A percentile compares a stretch with the other conserved stretches of the same genome.
phyloP scores from a whole-genome alignment of 768 basidiomycete species.

The Termitomyces bulborhizus region DNA sequence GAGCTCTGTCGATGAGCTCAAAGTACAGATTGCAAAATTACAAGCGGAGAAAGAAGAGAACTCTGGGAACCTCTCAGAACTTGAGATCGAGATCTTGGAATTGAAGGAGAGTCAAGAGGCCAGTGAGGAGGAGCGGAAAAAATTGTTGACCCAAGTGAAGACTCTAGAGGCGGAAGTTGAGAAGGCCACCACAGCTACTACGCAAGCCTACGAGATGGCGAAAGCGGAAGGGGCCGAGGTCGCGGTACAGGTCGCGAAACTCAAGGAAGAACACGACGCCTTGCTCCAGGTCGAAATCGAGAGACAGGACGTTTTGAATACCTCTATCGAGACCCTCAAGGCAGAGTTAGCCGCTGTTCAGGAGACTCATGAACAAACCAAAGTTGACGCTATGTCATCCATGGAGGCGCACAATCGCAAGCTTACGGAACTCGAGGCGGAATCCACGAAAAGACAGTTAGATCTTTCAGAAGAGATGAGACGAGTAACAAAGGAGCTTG shows the following conservation, averaged over 20 bases:
- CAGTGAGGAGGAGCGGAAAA: conserved; percentile 52
- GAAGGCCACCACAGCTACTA: conserved; percentile 39
- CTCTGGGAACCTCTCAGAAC: conserved; percentile 65
- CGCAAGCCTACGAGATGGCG: conserved; percentile 41
- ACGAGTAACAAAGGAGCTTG: conserved; percentile 52
- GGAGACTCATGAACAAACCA: conserved; percentile 42
- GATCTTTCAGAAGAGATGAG: conserved; percentile 51
- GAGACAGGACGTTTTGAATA: conserved; percentile 36
- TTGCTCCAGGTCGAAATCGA: conserved; percentile 39
- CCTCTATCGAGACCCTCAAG: conserved; percentile 40
- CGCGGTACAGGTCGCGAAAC: conserved; percentile 30
- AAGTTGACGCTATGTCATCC: conserved; percentile 35
- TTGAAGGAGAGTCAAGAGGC: conserved; percentile 64
- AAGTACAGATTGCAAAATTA: conserved; percentile 23
- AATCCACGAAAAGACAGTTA: conserved; percentile 40
- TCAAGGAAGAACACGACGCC: conserved; percentile 36
- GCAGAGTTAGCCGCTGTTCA: conserved; percentile 38
- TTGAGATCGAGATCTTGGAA: conserved; percentile 79
- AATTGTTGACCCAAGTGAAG: conserved; percentile 39
- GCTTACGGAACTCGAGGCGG: conserved; percentile 48
- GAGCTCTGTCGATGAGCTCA: conserved; percentile 33
- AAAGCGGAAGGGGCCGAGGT: conserved; percentile 43
- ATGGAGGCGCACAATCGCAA: conserved; percentile 40
- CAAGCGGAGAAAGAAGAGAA: conserved; percentile 66
- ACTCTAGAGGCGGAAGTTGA: conserved; percentile 48